Base-by-base conservation (phyloP, 1,284 basidiomycete species). In the Filobasidium uniguttulatum region DNA sequence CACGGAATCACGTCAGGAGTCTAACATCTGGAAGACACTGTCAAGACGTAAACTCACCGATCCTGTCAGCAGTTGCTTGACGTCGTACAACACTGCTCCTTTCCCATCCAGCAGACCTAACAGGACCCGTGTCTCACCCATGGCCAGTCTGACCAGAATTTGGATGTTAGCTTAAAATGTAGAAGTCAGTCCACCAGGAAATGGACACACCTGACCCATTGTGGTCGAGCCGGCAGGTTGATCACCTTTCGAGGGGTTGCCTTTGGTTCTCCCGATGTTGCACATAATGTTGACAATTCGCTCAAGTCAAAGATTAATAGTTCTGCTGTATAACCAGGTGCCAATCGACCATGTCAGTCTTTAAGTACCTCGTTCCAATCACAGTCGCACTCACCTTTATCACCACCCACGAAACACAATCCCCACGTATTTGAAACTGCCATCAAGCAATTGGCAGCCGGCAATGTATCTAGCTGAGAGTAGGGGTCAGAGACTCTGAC, bases 391-490 rank as follows among this genome's bases (percentile, higher is more conserved):
- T 56, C 48, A 67, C 69, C 60, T 19, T 48, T 51, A 37, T 64
- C 62, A 44, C 65, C 62, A n/a, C 63, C 71, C 10, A 65, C 69
- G 29, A 71, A 62, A 14, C 67, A 55, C 29, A 72, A 54, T 34
- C 64, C 68, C 50, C 59, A 63, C 12, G 19, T 35, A 45, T 70
- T 69, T 26, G 66, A 66, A 1, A 73, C 59, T 1, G 66, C 68
- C 49, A 73, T 58, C 51, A 73, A 59, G 46, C 63, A 65, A 50
- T 62, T 64, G 44, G 65, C 63, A 36, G 56, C 53, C 10, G 68
- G 68, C 19, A 71, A 54, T 1, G 57, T 57, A 3, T 60, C 56
- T 5, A 70, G 56, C 3, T 63, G 56, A 12, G 40, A 41, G 17
- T 65, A 56, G 40, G 56, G 62, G 31, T 66, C 64, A 1, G 59